Evolutionary conservation across 257 asterid species (phyloP).

Genomic region (Craterostigma plantagineum): DNA sequence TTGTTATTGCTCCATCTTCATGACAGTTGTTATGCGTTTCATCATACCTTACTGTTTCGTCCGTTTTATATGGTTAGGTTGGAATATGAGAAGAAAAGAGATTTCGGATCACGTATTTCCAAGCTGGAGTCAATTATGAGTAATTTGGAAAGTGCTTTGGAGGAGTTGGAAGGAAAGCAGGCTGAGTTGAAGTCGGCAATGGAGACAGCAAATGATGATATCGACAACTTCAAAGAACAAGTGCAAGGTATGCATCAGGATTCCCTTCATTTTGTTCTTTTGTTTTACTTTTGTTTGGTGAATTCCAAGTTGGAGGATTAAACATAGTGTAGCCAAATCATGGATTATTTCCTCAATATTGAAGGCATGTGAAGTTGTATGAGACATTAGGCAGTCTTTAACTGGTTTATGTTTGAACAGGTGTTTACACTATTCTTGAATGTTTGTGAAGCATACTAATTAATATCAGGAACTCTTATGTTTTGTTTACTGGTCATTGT

Average conservation of each 20-base stretch:
- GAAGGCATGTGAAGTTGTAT: no score
- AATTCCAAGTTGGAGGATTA: neutral
- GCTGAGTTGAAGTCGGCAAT: constrained; percentile 36
- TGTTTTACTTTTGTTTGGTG: no score
- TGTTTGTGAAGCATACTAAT: no score
- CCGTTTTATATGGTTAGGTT: constrained; percentile 36
- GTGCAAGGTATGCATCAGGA: constrained; percentile 32
- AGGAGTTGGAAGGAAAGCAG: constrained; percentile 48
- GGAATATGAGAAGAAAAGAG: constrained; percentile 91
- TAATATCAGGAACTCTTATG: no score
- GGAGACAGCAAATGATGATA: constrained; percentile 47
- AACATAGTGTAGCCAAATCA: no score
- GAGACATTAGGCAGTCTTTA: no score
- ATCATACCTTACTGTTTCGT: neutral
- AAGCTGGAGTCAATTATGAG: constrained; percentile 57
- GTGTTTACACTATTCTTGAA: no score
- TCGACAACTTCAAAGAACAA: constrained; percentile 40
- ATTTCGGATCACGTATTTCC: constrained; percentile 63
- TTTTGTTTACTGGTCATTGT: no score
- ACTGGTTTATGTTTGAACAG: no score
- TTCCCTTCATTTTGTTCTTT: neutral
- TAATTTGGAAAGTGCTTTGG: constrained; percentile 31
- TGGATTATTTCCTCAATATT: no score
- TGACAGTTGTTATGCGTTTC: neutral
- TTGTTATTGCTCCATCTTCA: neutral